Conservation (phyloP, 2,329 filamentous ascomycete genomes). For the Calonectria fujianensis region DNA sequence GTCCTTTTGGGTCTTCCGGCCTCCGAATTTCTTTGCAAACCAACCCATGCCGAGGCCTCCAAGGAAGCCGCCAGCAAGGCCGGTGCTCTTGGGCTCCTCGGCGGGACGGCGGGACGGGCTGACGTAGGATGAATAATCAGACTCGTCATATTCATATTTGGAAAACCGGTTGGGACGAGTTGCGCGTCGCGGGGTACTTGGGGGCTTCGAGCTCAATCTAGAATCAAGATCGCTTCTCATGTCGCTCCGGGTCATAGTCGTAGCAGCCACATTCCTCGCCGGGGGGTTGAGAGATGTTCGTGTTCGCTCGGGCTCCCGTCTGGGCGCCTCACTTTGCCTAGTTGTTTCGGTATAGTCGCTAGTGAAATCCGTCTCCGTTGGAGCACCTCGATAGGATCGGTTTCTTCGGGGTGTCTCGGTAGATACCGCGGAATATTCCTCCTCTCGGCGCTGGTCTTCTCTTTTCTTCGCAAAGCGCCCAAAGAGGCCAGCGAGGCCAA, state of each 20-base stretch:
- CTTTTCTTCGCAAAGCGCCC: constrained; percentile 75
- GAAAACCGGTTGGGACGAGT: constrained; percentile 67
- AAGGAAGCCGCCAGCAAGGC: constrained; percentile 74
- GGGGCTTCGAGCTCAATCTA: constrained; percentile 61
- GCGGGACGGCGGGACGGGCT: constrained; percentile 77
- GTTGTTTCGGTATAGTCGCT: constrained; percentile 65
- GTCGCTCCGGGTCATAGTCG: constrained; percentile 61
- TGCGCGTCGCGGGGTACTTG: constrained; percentile 68
- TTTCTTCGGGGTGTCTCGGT: constrained; percentile 75
- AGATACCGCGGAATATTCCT: constrained; percentile 78
- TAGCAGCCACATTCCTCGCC: constrained; percentile 64
- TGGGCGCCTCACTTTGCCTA: constrained; percentile 57
- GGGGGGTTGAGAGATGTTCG: constrained; percentile 68
- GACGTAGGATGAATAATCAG: constrained; percentile 76
- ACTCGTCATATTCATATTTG: constrained; percentile 69
- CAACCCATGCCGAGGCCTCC: constrained; percentile 81
- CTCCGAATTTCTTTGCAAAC: constrained; percentile 79
- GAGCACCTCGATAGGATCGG: constrained; percentile 61
- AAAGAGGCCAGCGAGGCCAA: constrained; percentile 78
- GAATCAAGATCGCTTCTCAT: constrained; percentile 66
- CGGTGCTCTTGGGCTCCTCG: constrained; percentile 67
- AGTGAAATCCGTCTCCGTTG: constrained; percentile 69
- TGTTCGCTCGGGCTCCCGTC: constrained; percentile 54
- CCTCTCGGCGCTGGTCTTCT: constrained; percentile 69
- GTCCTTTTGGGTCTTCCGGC: constrained; percentile 69